Evolutionary conservation across 371 early-diverging fungal species (phyloP), one percentile per base, ranked within the genome.

Genomic region (Actinomucor elegans): DNA sequence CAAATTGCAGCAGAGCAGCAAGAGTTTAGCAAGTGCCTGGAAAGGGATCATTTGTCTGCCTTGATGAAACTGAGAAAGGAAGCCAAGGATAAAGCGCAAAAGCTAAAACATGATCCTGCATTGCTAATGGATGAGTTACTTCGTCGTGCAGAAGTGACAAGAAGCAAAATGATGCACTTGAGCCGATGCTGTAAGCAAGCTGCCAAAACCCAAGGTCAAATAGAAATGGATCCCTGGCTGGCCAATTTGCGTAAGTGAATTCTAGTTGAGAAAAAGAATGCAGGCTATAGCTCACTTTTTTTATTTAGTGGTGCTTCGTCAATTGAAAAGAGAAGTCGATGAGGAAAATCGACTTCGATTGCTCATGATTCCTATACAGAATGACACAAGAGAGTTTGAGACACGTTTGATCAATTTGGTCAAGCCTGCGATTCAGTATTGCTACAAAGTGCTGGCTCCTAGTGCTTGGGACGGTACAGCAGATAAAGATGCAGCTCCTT

Each of bases 171-270:
- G 71, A 54, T 52, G 0, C 48, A 57, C 15, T 32, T 75, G 1
- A 59, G 52, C 48, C 56, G 59, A 21, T 61, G 62, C 35, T 75
- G 75, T 35, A 67, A 64, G 17, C 59, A 55, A 28, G 60, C 64
- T 1, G 69, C 63, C 20, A 55, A 58, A 18, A 18, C 36, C 6
- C 32, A 55, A 15, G 48, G 62, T 4, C 55, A 52, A n/a, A 21
- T 46, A 23, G 69, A 62, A 36, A 71, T 55, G 57, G 75, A 75
- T 56, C 75, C 75, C 12, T 70, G 70, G 75, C 24, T 71, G 12
- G 67, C 69, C 0, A 75, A 75, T 42, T 47, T 70, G 18, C 56
- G 75, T 71, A 71, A 69, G 63, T 56, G n/a, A n/a, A n/a, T n/a
- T n/a, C n/a, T 31, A 5, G 31, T 7, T 31, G 11, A 31, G 11